Evolutionary conservation across 345 rosid species (phyloP), one percentile per base, ranked within the genome.

Genomic region (Syzygium aqueum): DNA sequence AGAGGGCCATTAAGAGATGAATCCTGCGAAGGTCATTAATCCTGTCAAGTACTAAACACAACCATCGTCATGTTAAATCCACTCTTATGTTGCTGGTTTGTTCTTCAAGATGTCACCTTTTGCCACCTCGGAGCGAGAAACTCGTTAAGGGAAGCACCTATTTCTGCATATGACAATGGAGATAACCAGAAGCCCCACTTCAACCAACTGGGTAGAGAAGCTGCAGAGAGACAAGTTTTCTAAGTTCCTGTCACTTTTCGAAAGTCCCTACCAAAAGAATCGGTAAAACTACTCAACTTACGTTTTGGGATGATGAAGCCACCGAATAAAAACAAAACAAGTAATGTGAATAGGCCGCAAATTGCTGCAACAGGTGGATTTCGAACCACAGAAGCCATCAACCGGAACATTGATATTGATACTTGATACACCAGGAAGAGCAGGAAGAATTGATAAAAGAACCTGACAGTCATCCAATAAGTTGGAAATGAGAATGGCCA

Each of bases 71-170:
- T 51, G 53, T 21, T 37, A 52, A 49, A 83, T 46, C 54, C 22
- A 19, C 3, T 57, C 5, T 53, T 50, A 51, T 27, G 37, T 50
- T 30, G 51, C 15, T 23, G 49, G 50, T 51, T 65, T 52, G 63
- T n/a, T 22, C 49, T 86, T 77, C 49, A 57, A 15, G 37, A 28
- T 61, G 65, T 90, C 86, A 92, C 95, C 94, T 94, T 84, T 86
- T 89, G 89, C 95, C 95, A 92, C 85, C 94, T 88, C 27, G 92
- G 93, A 51, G 93, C 90, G 4, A 89, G 95, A 86, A 94, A 93
- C 85, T 94, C 95, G 52, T 94, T 93, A 25, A 94, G 21, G 7
- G 92, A 85, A 8, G 90, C 40, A 15, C 88, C 94, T 50, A 93
- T 92, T 88, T 92, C 95, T 1, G 91, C 90, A 87, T 93, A 94